These are phyloP conservation scores for Acanthamoeba rhysodes DNA, from an alignment of 208 protist genomes.

Conservation along the genomic window DNA sequence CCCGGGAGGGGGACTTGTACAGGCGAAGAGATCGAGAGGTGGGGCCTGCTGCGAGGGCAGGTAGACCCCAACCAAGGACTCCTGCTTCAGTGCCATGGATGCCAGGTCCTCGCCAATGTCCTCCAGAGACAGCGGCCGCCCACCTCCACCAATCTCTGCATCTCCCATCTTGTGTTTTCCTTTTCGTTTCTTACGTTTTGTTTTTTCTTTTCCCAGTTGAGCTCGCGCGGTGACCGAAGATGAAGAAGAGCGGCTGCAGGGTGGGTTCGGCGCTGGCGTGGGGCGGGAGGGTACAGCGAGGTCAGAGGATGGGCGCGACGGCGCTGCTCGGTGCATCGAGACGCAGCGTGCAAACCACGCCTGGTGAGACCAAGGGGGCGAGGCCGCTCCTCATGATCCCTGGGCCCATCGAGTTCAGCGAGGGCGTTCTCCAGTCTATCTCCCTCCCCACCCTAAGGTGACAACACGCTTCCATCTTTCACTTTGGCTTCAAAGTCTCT, in stretches of 20 bases:
- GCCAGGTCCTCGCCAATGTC: slow-evolving; percentile 22
- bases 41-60: neutral
- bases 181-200: neutral
- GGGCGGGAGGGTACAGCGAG: neutral
- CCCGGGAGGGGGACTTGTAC: neutral
- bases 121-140: slow-evolving; percentile 7
- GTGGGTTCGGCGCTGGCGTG: neutral
- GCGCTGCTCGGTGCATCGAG: neutral
- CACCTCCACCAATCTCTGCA: neutral
- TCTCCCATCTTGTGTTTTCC: neutral
- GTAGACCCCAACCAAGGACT: neutral
- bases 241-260: neutral
- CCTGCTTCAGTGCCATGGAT: neutral
- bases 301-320: neutral
- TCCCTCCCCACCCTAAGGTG: slow-evolving; percentile 10
- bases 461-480: neutral
- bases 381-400: slow-evolving; percentile 78
- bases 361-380: neutral
- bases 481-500: neutral
- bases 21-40: neutral
- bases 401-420: slow-evolving; percentile 76
- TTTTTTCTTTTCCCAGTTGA: too few species aligned
- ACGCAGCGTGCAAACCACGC: neutral
- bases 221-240: too few species aligned
- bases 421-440: slow-evolving; percentile 39